phyloP scores from a whole-genome alignment of 2,329 filamentous ascomycete species.

The Xylaria sp. region DNA sequence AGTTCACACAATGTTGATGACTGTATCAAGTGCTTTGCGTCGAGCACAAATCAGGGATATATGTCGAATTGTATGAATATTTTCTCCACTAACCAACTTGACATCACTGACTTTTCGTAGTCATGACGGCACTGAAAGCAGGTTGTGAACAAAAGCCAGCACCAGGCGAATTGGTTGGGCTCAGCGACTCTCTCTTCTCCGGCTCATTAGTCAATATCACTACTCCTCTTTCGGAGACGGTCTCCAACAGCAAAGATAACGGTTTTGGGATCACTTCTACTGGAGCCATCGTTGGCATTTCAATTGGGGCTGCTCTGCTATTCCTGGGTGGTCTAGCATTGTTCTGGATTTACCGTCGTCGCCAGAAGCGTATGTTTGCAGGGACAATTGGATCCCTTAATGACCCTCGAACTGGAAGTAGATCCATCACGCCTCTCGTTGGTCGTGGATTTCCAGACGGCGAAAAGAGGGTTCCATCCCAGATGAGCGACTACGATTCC shows the following conservation, averaged over 20 bases:
- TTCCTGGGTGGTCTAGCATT: constrained; percentile 57
- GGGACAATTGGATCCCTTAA: constrained; percentile 45
- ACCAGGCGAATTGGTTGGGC: constrained; percentile 52
- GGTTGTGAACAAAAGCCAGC: constrained; percentile 60
- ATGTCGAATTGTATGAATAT: constrained; percentile 60
- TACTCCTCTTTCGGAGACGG: constrained; percentile 41
- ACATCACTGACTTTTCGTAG: constrained; percentile 48
- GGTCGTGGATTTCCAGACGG: constrained; percentile 30
- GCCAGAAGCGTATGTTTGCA: constrained; percentile 52
- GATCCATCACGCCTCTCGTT: constrained; percentile 44
- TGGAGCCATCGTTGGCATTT: constrained; percentile 65
- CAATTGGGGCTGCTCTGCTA: constrained; percentile 57
- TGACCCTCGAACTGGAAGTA: constrained; percentile 40
- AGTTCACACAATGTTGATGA: constrained; percentile 47
- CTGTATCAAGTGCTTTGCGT: constrained; percentile 58
- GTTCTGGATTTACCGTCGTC: constrained; percentile 61
- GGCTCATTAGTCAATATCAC: constrained; percentile 55
- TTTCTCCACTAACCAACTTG: constrained; percentile 7
- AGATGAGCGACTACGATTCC: constrained; percentile 46
- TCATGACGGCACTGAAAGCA: constrained; percentile 59
- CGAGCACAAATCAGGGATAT: constrained; percentile 55
- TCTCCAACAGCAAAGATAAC: constrained; percentile 42
- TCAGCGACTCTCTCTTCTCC: constrained; percentile 59
- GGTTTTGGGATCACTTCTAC: constrained; percentile 54
- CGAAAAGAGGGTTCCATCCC: constrained; percentile 32